phyloP scores from a whole-genome alignment of 768 basidiomycete species.

The Mycena rosella region DNA sequence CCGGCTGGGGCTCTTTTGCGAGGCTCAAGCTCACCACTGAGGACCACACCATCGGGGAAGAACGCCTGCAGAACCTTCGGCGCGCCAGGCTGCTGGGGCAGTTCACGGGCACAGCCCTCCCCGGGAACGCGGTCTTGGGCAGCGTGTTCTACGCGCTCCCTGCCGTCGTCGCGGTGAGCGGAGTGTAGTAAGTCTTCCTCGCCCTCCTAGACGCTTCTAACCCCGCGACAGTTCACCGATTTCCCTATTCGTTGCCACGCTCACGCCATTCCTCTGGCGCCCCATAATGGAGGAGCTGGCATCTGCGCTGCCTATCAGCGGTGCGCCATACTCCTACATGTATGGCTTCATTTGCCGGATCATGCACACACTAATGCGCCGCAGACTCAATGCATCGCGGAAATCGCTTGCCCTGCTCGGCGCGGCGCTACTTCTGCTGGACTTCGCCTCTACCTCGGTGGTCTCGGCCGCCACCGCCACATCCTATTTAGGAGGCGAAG shows the following conservation, averaged over 20 bases:
- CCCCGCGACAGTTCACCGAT: constrained; percentile 68
- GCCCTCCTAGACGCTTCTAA: background rate
- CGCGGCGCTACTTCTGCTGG: constrained; percentile 76
- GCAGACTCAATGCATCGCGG: constrained; percentile 71
- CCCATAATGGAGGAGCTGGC: constrained; percentile 82
- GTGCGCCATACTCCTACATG: constrained; percentile 81
- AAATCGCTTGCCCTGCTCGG: constrained; percentile 75
- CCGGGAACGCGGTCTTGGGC: constrained; percentile 76
- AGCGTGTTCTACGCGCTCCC: constrained; percentile 80
- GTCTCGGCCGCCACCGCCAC: constrained; percentile 82
- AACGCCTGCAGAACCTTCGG: constrained; percentile 44
- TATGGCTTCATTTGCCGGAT: constrained; percentile 43
- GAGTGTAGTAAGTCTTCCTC: constrained; percentile 66
- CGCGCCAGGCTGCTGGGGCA: constrained; percentile 66
- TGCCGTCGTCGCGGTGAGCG: constrained; percentile 68
- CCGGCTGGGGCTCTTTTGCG: constrained; percentile 74
- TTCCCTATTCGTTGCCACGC: constrained; percentile 71
- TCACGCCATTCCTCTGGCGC: constrained; percentile 77
- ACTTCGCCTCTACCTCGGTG: constrained; percentile 76
- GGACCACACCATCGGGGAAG: constrained; percentile 54
- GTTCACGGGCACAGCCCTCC: constrained; percentile 74
- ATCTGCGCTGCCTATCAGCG: constrained; percentile 75
- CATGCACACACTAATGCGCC: background rate
- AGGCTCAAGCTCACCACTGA: constrained; percentile 59
- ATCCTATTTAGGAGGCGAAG: constrained; percentile 75